Evolutionary conservation across 257 asterid species (phyloP), one percentile per base, ranked within the genome.

Genomic region (Agastache rugosa): DNA sequence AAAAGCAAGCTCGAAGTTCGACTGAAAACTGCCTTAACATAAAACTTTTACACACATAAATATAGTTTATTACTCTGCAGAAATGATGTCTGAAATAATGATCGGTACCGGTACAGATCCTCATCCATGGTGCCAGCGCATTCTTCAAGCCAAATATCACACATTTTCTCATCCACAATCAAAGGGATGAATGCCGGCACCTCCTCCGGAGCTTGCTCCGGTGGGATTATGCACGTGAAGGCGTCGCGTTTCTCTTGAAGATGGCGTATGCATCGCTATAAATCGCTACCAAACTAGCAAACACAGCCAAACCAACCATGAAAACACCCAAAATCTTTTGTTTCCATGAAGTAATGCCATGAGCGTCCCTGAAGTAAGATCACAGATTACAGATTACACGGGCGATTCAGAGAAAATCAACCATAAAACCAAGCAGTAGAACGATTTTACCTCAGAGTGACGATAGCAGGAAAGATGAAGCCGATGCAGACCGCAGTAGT

Each of bases 261-360:
- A 79, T 68, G 15, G 82, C 80, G 6, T 67, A 80, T n/a, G 79
- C 81, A 63, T 84, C 83, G 20, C 86, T 86, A 61, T 85, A 86
- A 45, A 83, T 83, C 48, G 88, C 93, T 61, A 86, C 83, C 67
- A 63, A 19, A 66, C 79, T 80, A 11, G 90, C 77, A 31, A 90
- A 82, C 3, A 83, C 87, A 27, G 91, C 88, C 23, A 86, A 66
- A 20, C 75, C 85, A 16, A 87, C 59, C 91, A 90, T 83, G 80
- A 82, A 83, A 67, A 82, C 68, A 2, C 89, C 85, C 83, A 79
- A 45, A 35, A 72, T 50, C 82, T 83, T 84, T 56, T 85, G 82
- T 31, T 69, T 88, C 73, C 59, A 69, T 1, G 85, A 65, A 22
- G 82, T 77, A 14, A 84, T 74, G 45, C 81, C 82, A 0, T 71